Evolutionary conservation across 148 eudicot species (phyloP), one percentile per base, ranked within the genome.

Genomic region (Heliamphora exappendiculata): DNA sequence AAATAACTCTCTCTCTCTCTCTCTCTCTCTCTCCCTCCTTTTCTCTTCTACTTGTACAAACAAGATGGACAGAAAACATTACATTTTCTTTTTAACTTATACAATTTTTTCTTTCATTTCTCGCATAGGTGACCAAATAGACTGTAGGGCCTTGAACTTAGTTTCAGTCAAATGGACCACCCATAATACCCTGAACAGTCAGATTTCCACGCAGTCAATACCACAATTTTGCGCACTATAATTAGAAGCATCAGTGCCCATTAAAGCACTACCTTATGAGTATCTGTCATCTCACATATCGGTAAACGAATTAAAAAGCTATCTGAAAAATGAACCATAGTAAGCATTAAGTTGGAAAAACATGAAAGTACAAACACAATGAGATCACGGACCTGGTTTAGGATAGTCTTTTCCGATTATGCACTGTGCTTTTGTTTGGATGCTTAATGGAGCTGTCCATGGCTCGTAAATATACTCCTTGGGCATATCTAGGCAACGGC

Each of bases 401-500:
- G 98, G 98, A 80, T 94, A 94, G 80, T 94, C 97, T 78, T 84
- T 87, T 73, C 98, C 98, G 60, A 94, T 88, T 39, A 91, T 85
- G 86, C 98, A 93, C 31, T 87, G 89, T 55, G 92, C 98, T 86
- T 90, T 90, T 16, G 79, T 67, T 85, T 94, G 98, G 57, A 94
- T 77, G 84, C 85, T 91, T 68, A 76, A 67, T 37, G 98, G 98
- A 84, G 98, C 97, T 26, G 90, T 90, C 98, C 98, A 94, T 26
- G 97, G 97, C 85, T 94, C 98, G 63, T 94, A 94, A 31, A 94
- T 90, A 79, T 86, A 94, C 80, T 91, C 88, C 90, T 85, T 91
- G 4, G 98, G 98, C 98, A 94, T 94, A 80, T 91, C 98, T 94
- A 81, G 60, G 70, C 39, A 82, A 47, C 7, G 22, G 65, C 65